Percentiles rank a stretch among this genome's conserved stretches.
These are phyloP conservation scores for Ophiocordyceps camponoti-leonardi DNA, from an alignment of 2,329 filamentous ascomycete genomes.

Conservation along the genomic window DNA sequence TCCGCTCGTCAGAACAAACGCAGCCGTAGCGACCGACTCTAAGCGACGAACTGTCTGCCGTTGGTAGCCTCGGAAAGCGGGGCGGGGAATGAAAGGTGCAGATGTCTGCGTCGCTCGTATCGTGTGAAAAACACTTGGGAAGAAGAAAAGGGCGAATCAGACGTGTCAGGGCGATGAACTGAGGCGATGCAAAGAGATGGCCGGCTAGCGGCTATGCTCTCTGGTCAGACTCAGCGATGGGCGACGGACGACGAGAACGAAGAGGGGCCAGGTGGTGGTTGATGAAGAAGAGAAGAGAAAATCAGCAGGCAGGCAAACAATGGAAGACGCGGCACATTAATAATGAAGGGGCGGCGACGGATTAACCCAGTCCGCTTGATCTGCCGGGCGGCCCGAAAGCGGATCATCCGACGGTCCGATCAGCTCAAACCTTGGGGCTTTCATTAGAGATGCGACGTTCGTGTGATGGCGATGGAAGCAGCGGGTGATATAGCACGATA, in stretches of 20 bases:
- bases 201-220: background rate
- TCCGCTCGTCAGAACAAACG: background rate
- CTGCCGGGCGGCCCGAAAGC: background rate
- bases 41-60: background rate
- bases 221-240: background rate
- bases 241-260: background rate
- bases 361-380: background rate
- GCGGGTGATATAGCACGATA: too few species aligned
- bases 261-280: background rate
- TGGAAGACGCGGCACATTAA: constrained; percentile 1
- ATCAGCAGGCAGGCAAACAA: too few species aligned
- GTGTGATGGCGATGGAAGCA: too few species aligned
- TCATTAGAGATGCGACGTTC: too few species aligned
- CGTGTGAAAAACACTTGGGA: background rate
- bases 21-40: background rate
- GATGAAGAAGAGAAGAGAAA: background rate
- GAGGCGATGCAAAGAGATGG: background rate
- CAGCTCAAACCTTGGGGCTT: background rate
- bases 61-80: too few species aligned
- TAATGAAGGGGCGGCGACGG: background rate
- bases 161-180: background rate
- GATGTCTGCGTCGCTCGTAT: too few species aligned
- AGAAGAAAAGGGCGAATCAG: background rate
- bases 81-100: too few species aligned
- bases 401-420: background rate